Evolutionary conservation across 495 filamentous ascomycete genomes (phyloP).

Genomic region (Aspergillus homomorphus): DNA sequence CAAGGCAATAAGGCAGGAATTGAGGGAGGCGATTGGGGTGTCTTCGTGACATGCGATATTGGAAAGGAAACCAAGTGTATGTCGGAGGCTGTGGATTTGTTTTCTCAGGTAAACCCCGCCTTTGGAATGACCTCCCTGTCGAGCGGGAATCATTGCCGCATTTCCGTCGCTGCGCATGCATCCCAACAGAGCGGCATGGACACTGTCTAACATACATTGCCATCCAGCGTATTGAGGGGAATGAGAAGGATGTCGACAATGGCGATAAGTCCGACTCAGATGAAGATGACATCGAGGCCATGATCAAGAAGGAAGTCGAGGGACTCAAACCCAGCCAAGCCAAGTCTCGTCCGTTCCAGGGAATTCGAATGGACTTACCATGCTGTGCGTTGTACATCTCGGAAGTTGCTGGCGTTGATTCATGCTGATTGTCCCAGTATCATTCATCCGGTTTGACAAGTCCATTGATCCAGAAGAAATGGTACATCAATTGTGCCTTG

Average conservation of each 20-base stretch:
- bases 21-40: constrained; percentile 75
- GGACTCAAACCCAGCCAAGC: constrained; percentile 54
- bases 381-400: constrained; percentile 60
- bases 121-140: background rate
- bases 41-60: constrained; percentile 86
- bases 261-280: constrained; percentile 37
- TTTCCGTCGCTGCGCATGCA: background rate
- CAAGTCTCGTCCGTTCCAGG: constrained; percentile 52
- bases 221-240: constrained; percentile 23
- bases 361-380: constrained; percentile 67
- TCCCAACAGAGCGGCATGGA: background rate
- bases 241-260: constrained; percentile 28
- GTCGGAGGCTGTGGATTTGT: constrained; percentile 66
- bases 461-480: constrained; percentile 81
- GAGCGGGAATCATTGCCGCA: background rate
- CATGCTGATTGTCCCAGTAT: constrained; percentile 32
- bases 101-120: constrained; percentile 55
- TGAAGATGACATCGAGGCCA: constrained; percentile 73
- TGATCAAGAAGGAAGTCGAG: constrained; percentile 75
- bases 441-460: constrained; percentile 43
- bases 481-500: constrained; percentile 69
- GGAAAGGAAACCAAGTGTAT: constrained; percentile 75
- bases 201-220: background rate
- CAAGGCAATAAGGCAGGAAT: constrained; percentile 37
- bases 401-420: constrained; percentile 32